phyloP scores from a whole-genome alignment of 257 asterid species.

The Buddleja alternifolia region DNA sequence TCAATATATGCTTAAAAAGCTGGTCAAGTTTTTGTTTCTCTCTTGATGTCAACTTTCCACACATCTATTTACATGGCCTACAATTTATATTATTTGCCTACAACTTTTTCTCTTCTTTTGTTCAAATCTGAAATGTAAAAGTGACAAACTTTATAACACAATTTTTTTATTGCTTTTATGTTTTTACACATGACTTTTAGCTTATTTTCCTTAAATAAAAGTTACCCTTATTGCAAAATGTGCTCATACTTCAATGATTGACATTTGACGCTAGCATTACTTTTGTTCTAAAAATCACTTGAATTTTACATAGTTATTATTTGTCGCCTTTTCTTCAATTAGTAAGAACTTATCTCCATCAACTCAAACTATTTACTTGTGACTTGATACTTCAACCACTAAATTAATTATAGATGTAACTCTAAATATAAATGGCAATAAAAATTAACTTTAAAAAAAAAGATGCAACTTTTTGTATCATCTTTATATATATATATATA shows the following conservation, averaged over 20 bases:
- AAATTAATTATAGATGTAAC: neutral
- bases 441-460: too few species aligned
- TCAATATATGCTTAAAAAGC: neutral
- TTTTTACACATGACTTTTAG: neutral
- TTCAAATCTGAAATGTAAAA: conserved; percentile 19
- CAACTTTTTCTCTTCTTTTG: conserved; percentile 22
- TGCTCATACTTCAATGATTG: conserved; percentile 15
- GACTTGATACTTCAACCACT: neutral
- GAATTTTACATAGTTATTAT: neutral
- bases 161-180: neutral
- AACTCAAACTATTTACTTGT: neutral
- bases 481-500: too few species aligned
- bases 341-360: neutral
- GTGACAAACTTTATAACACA: neutral
- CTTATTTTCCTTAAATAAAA: neutral
- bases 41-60: conserved; percentile 26
- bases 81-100: conserved; percentile 32
- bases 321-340: neutral
- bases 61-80: conserved; percentile 31
- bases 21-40: conserved; percentile 12
- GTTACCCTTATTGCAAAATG: conserved; percentile 4
- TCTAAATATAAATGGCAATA: too few species aligned
- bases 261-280: neutral
- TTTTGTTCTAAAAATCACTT: neutral
- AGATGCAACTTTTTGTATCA: too few species aligned